These are phyloP conservation scores for Claviceps maximensis DNA, from an alignment of 2,329 filamentous ascomycete species.

Conservation along the genomic window DNA sequence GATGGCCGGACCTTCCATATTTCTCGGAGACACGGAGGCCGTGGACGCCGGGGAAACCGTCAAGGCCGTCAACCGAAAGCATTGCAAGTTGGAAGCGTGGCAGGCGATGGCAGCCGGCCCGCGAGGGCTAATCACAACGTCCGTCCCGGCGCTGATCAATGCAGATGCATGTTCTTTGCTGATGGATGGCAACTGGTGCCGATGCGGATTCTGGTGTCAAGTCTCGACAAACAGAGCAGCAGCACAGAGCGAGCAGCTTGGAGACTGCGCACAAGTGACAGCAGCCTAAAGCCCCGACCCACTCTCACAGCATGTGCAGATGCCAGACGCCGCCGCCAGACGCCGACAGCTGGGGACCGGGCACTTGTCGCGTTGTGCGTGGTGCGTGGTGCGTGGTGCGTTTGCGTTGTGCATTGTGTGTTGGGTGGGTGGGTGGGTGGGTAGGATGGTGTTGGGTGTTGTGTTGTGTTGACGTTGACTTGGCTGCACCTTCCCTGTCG, in stretches of 20 bases:
- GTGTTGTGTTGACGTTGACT: background rate
- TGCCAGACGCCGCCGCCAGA: background rate
- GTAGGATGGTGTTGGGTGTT: no score
- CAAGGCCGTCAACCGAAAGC: background rate
- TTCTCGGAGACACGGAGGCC: background rate
- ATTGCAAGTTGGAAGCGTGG: background rate
- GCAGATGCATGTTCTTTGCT: no score
- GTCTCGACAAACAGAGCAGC: background rate
- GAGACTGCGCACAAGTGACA: background rate
- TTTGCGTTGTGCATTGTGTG: background rate
- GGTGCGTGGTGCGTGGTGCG: background rate
- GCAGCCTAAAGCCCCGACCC: background rate
- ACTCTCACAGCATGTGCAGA: background rate
- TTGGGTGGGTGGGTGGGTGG: background rate
- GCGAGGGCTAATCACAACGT: no score
- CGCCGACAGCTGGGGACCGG: background rate
- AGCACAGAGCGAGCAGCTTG: background rate
- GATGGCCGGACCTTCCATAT: background rate
- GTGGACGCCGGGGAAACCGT: background rate
- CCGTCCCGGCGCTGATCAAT: no score
- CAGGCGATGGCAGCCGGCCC: background rate
- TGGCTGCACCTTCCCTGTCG: background rate
- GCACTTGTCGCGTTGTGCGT: background rate
- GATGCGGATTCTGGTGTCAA: background rate
- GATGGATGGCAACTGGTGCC: no score